Percentiles rank a stretch among this genome's conserved stretches.
These are phyloP conservation scores for Gymnopus androsaceus DNA, from an alignment of 1,284 basidiomycete species.

Conservation along the genomic window DNA sequence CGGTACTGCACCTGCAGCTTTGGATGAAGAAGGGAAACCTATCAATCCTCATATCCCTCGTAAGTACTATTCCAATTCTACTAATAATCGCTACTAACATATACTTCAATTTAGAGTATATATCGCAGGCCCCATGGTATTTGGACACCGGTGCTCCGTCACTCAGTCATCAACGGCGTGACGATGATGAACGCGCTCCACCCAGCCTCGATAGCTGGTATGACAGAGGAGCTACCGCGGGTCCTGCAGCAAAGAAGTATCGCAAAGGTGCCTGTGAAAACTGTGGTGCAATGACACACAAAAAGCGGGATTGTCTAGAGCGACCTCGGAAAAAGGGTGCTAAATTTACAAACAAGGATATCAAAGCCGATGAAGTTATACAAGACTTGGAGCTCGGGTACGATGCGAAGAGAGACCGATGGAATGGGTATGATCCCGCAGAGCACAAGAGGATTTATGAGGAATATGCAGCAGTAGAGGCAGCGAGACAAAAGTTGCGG, in stretches of 20 bases:
- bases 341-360: constrained; percentile 89
- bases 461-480: constrained; percentile 93
- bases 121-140: constrained; percentile 98
- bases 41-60: constrained; percentile 99
- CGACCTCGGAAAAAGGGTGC: constrained; percentile 96
- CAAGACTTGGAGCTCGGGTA: constrained; percentile 84
- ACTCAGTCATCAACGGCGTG: constrained; percentile 86
- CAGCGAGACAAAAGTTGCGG: constrained; percentile 83
- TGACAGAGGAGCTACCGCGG: constrained; percentile 83
- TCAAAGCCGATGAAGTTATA: constrained; percentile 88
- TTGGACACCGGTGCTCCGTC: constrained; percentile 90
- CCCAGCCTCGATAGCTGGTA: constrained; percentile 90
- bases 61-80: constrained; percentile 40
- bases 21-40: constrained; percentile 91
- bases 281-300: constrained; percentile 96
- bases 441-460: constrained; percentile 88
- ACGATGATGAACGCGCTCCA: constrained; percentile 64
- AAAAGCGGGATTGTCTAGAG: constrained; percentile 90
- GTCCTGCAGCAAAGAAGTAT: constrained; percentile 92
- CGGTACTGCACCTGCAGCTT: constrained; percentile 92
- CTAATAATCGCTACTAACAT: constrained; percentile 12
- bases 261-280: constrained; percentile 99
- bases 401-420: constrained; percentile 94
- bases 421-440: constrained; percentile 96
- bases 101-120: constrained; percentile 66